Evolutionary conservation across 768 basidiomycete genomes (phyloP), one percentile per base, ranked within the genome.

Genomic region (Fomitopsis pulvina): DNA sequence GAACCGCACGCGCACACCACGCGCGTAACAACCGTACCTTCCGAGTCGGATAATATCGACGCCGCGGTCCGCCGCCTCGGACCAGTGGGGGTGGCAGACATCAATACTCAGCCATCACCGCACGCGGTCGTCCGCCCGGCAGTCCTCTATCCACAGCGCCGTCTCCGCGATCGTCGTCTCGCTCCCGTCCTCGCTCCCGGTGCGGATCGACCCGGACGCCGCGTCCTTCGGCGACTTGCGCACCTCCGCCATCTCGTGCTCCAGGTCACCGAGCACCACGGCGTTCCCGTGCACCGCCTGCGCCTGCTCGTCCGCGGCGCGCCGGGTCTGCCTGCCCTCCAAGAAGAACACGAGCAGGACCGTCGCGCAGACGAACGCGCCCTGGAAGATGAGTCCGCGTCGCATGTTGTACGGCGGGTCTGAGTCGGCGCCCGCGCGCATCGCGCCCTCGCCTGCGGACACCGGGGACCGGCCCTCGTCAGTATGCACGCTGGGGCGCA

Each of bases 351-450:
- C 61, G 5, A 68, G 50, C 8, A 60, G 47, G 28, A 71, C 68
- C 10, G 71, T 60, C 1, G 53, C 64, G 50, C 77, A 54, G 2
- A 80, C 69, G 38, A 81, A 56, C 0, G 68, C 63, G 2, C 79
- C 87, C 24, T 84, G 78, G 60, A 92, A 79, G 24, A 92, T 80
- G 38, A 87, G 66, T 2, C 79, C 78, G 10, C 71, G 68, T 28
- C 65, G 77, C 86, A 92, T 87, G 64, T 87, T 87, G 26, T 79
- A 67, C 1, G 90, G 88, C 1, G 88, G 89, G 41, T 73, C 63
- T 14, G 82, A 87, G 30, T 73, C 63, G 10, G 71, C 57, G 2
- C 78, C 69, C 10, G 77, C 85, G 40, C 87, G 83, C 14, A 92
- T 72, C 2, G 87, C 85, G 41, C 78, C 76, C 64, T 83, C 73